Conservation (phyloP, 257 asterid species). For the Scutellaria barbata region DNA sequence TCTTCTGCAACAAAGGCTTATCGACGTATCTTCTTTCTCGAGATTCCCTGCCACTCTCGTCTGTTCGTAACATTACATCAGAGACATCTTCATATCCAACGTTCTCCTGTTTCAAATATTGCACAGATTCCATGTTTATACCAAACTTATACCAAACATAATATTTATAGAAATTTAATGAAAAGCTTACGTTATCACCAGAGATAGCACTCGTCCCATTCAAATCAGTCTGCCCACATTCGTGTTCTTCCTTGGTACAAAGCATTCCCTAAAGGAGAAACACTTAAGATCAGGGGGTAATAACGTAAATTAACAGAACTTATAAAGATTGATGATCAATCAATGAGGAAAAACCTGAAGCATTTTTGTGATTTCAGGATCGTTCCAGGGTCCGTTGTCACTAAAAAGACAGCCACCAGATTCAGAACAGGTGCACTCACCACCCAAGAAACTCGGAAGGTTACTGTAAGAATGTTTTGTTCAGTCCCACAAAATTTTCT, state of each 20-base stretch:
- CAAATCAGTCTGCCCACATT: slow-evolving; percentile 1
- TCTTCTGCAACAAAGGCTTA: slow-evolving; percentile 39
- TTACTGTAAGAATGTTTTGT: slow-evolving; percentile 43
- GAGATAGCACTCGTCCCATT: slow-evolving; percentile 30
- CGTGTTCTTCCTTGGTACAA: slow-evolving; percentile 40
- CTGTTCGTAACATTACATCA: slow-evolving; percentile 30
- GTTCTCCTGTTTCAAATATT: slow-evolving; percentile 38
- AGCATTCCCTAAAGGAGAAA: slow-evolving; percentile 50
- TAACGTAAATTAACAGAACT: not conserved
- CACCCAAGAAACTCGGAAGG: slow-evolving; percentile 77
- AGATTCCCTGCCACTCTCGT: not conserved
- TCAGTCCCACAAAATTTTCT: too few species aligned
- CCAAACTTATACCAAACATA: not conserved
- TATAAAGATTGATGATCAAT: not conserved
- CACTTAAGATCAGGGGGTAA: not conserved
- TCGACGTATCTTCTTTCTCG: slow-evolving; percentile 21
- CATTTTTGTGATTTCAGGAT: slow-evolving; percentile 52
- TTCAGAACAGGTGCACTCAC: slow-evolving; percentile 63
- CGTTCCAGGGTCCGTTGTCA: slow-evolving; percentile 85
- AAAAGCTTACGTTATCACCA: slow-evolving; percentile 41
- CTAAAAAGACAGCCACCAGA: slow-evolving; percentile 65
- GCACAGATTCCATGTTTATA: not conserved
- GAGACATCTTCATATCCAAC: slow-evolving; percentile 37
- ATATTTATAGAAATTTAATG: not conserved
- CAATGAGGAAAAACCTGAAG: slow-evolving; percentile 48